Evolutionary conservation across 345 rosid genomes (phyloP).

Genomic region (Aquilaria malaccensis): DNA sequence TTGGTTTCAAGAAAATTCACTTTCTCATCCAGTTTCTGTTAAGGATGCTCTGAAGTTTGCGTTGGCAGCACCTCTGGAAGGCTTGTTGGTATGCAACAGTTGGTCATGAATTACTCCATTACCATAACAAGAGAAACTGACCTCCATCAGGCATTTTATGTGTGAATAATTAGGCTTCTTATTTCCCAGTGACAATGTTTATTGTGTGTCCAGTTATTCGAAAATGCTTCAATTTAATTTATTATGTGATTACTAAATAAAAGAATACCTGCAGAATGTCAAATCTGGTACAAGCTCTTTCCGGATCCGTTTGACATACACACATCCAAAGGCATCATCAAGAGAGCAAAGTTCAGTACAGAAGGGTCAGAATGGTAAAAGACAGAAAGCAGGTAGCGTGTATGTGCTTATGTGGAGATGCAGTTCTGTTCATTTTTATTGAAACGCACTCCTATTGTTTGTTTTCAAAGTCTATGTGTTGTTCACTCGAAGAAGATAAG

Average conservation of each 20-base stretch:
- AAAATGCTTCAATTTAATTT: conserved; percentile 1
- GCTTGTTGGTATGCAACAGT: conserved; percentile 44
- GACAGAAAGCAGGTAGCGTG: conserved; percentile 54
- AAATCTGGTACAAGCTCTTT: conserved; percentile 50
- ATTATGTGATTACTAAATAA: conserved; percentile 17
- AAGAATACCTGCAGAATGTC: conserved; percentile 61
- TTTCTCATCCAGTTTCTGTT: conserved; percentile 32
- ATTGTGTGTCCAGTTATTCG: background rate
- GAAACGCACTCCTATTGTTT: background rate
- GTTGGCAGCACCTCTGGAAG: conserved; percentile 42
- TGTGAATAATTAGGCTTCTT: background rate
- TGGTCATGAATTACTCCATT: background rate
- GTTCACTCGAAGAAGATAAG: no score
- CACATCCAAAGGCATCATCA: conserved; percentile 25
- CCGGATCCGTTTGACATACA: conserved; percentile 64
- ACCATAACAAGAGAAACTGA: background rate
- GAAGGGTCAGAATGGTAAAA: conserved; percentile 42
- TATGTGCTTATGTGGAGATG: no score
- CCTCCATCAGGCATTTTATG: background rate
- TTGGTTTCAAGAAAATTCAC: conserved; percentile 40
- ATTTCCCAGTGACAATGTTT: background rate
- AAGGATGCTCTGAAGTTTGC: conserved; percentile 74
- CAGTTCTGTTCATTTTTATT: no score
- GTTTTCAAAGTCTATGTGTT: background rate
- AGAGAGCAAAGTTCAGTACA: conserved; percentile 19